Evolutionary conservation across 148 eudicot species (phyloP).

Genomic region (Vaccinium darrowii): DNA sequence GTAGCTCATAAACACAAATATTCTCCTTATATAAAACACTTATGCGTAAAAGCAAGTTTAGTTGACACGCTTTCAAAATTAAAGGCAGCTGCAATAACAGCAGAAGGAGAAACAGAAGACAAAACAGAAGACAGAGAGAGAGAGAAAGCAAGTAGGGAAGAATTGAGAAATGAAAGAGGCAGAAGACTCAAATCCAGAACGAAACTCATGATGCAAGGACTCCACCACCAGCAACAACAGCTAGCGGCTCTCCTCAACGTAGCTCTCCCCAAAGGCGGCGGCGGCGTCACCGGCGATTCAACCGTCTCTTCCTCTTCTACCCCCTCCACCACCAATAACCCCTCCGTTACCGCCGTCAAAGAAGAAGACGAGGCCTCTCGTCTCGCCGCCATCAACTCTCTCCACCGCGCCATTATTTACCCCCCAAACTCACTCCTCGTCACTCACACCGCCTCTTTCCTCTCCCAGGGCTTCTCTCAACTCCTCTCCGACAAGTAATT

Average conservation of each 20-base stretch:
- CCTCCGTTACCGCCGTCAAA: constrained; percentile 20
- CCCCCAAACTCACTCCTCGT: constrained; percentile 82
- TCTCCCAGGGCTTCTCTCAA: constrained; percentile 77
- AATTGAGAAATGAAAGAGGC: not conserved
- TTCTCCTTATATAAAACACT: no score
- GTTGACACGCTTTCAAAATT: no score
- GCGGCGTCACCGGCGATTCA: constrained; percentile 29
- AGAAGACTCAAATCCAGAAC: not conserved
- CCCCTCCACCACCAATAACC: constrained; percentile 18
- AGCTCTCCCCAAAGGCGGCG: constrained; percentile 42
- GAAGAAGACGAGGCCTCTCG: constrained; percentile 62
- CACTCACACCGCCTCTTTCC: constrained; percentile 76
- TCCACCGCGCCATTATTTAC: constrained; percentile 63
- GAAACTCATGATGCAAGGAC: constrained; percentile 59
- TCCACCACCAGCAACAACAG: constrained; percentile 78
- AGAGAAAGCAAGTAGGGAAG: not conserved
- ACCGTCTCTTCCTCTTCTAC: not conserved
- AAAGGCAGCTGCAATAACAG: no score
- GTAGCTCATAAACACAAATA: no score
- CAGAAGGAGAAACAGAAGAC: no score
- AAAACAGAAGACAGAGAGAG: no score
- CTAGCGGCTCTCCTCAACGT: constrained; percentile 57
- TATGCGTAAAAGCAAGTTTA: no score
- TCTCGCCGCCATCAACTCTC: constrained; percentile 60
- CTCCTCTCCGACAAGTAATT: constrained; percentile 75